Evolutionary conservation across 192 early-diverging fungal genomes (phyloP), one percentile per base, ranked within the genome.

Genomic region (Podila horticola): DNA sequence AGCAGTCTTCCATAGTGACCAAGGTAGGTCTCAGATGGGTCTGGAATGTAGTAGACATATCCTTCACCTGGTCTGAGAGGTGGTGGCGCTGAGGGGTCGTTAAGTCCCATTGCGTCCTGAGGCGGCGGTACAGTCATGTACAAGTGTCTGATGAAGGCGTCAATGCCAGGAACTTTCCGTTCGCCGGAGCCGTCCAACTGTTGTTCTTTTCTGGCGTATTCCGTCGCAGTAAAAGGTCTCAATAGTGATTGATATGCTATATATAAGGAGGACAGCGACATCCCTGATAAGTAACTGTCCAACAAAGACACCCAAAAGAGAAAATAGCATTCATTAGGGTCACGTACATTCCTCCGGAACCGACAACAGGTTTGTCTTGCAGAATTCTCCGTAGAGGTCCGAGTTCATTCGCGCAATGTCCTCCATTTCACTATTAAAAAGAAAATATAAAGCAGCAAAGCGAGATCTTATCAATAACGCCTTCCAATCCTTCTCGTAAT

Each of bases 361-460:
- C 15, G 65, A 38, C n/a, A n/a, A 19, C 36, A 79, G 8, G 22
- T 38, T 65, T 12, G 22, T 34, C 57, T 64, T 55, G 31, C 33
- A 64, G 33, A 63, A 67, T 15, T 64, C 61, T 28, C 31, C 55
- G 31, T 81, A 81, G 26, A 81, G 70, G 28, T 81, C 77, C 6
- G 77, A 62, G 52, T 81, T 81, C 55, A 81, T 61, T 48, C 69
- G 66, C 12, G 73, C 69, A 30, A 81, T 58, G 34, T 81, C 77
- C 26, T 81, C 77, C 50, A 73, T 61, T 57, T 81, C 77, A 13
- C 77, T 79, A 64, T 30, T 19, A 26, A 20, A 57, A 72, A 41
- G 22, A 26, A 7, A 60, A 33, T 19, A 69, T 38, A 2, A 31
- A 41, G 8, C 30, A 17, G 51, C 31, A 57, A 15, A 6, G 17